Percentiles rank a stretch among this genome's conserved stretches.
Evolutionary conservation across 2,329 filamentous ascomycete genomes (phyloP).

Genomic region (Neopestalotiopsis rosae): DNA sequence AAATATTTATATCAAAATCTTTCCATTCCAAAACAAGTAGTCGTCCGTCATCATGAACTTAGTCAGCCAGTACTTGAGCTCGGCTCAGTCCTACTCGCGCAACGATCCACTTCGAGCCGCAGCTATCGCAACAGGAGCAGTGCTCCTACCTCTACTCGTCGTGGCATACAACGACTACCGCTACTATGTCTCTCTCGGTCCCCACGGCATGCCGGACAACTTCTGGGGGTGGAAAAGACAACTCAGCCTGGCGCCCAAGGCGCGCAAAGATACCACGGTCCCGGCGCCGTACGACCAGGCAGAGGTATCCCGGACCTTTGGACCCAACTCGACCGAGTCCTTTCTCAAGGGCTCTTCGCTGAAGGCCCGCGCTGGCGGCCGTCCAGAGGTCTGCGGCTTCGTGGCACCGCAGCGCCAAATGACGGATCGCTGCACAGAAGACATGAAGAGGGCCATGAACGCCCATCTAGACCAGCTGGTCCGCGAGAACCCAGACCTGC

Average conservation of each 20-base stretch:
- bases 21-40: too few species aligned
- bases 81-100: not conserved
- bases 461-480: conserved; percentile 20
- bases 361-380: conserved; percentile 18
- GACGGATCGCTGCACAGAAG: conserved; percentile 17
- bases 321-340: conserved; percentile 20
- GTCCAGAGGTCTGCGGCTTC: conserved; percentile 22
- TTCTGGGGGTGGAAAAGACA: conserved; percentile 21
- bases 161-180: conserved; percentile 17
- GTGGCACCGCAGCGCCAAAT: conserved; percentile 27
- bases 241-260: conserved; percentile 23
- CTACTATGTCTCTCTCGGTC: conserved; percentile 17
- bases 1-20: not conserved
- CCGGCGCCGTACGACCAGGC: conserved; percentile 29
- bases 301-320: conserved; percentile 21
- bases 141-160: not conserved
- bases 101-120: not conserved
- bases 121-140: not conserved
- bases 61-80: conserved; percentile 2
- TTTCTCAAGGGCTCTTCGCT: not conserved
- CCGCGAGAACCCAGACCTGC: conserved; percentile 14
- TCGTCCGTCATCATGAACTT: not conserved
- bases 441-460: conserved; percentile 24
- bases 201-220: conserved; percentile 19
- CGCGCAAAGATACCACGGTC: conserved; percentile 30